Base-by-base conservation (phyloP, 1,284 basidiomycete genomes). In the Rhizopogon parksii region DNA sequence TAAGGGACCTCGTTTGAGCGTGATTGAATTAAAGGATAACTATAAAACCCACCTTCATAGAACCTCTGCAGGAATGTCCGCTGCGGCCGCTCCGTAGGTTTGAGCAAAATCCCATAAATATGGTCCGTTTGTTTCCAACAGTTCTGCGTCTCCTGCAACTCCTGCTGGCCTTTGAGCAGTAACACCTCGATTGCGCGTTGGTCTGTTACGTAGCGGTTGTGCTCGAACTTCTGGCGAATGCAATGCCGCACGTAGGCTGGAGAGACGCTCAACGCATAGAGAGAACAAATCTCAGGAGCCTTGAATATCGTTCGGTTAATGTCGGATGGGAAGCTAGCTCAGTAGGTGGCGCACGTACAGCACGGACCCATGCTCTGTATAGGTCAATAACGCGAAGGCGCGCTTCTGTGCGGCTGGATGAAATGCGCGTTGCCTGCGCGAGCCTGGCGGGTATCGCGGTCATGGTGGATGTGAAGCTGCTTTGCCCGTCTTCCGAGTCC, bases 101-200 rank as follows among this genome's bases (percentile, higher is more conserved):
- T 67, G 54, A 88, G 68, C 45, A 88, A 62, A 34, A 86, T 77
- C 5, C 85, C 86, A 65, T 83, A 68, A 21, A 91, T 71, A 64
- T 90, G 88, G 55, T 88, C 85, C 37, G 75, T 73, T 74, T 91
- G 88, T 68, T 95, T 95, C 94, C 94, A 97, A 59, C 79, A 80
- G 67, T 97, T 97, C 77, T 96, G 79, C 43, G 88, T 88, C 77
- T 95, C 96, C 75, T 99, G 96, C 66, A 85, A 94, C 62, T 97
- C 94, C 71, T 85, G 85, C 57, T 85, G 76, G 55, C 82, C 81
- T 78, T 98, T 98, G 68, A 87, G 79, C 46, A 98, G 68, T 60
- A 98, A 77, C 47, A 97, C 74, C 67, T 99, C 93, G 66, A 97
- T 83, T 39, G 91, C 83, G 50, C 84, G 82, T 32, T 83, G 71